These are phyloP conservation scores for Xylariaceae sp. DNA, from an alignment of 2,329 filamentous ascomycete genomes.

Conservation along the genomic window DNA sequence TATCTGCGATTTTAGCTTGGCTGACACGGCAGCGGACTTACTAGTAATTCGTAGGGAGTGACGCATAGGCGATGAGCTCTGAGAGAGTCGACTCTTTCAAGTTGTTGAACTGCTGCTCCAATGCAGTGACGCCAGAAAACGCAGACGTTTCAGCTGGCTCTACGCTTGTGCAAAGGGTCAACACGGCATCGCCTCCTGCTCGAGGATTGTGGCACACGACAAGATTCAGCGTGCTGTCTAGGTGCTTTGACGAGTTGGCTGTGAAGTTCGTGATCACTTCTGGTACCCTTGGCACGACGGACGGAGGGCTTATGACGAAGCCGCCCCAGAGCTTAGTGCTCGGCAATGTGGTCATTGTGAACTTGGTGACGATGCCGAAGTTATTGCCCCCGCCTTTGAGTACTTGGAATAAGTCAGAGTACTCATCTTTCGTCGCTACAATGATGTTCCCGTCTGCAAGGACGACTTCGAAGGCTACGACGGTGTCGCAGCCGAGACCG, in stretches of 20 bases:
- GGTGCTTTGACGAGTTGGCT: neutral
- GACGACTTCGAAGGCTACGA: slow-evolving; percentile 32
- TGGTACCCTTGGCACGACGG: neutral
- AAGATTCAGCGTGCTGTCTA: neutral
- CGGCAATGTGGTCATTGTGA: slow-evolving; percentile 12
- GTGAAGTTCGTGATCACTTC: neutral
- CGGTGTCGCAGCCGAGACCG: slow-evolving; percentile 32
- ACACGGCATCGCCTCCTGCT: neutral
- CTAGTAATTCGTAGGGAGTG: neutral
- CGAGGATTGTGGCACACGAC: neutral
- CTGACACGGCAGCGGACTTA: neutral
- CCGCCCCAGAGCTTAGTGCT: slow-evolving; percentile 13
- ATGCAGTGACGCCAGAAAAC: neutral
- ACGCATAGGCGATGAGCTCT: neutral
- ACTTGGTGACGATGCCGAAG: slow-evolving; percentile 20
- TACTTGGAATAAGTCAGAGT: slow-evolving; percentile 33
- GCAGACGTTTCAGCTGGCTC: neutral
- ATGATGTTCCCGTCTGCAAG: slow-evolving; percentile 17
- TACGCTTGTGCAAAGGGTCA: neutral
- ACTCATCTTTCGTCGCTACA: slow-evolving; percentile 6
- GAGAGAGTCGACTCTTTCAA: neutral
- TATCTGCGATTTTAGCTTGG: neutral
- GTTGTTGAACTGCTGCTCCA: neutral
- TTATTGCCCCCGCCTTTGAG: slow-evolving; percentile 29
- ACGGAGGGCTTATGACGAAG: neutral